phyloP scores from a whole-genome alignment of 768 basidiomycete genomes.

The Suillus paluster region DNA sequence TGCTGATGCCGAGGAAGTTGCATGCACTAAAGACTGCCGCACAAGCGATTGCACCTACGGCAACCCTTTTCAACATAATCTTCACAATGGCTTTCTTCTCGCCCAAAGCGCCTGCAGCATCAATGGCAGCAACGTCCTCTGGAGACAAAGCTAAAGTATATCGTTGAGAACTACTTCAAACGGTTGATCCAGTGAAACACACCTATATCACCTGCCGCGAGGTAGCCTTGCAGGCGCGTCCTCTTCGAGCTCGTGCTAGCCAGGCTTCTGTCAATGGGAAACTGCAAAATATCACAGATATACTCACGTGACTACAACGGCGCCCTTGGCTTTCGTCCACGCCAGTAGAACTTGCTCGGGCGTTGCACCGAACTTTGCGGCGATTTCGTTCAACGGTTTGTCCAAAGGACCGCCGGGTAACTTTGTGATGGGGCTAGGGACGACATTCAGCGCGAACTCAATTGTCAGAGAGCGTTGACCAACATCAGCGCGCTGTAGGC shows the following conservation, averaged over 20 bases:
- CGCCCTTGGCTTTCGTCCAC: slow-evolving; percentile 58
- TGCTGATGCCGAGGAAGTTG: slow-evolving; percentile 1
- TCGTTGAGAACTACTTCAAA: neutral
- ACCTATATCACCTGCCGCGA: slow-evolving; percentile 70
- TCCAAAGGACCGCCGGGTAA: slow-evolving; percentile 68
- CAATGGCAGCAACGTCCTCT: slow-evolving; percentile 55
- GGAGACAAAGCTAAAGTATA: slow-evolving; percentile 36
- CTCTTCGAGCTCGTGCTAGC: slow-evolving; percentile 68
- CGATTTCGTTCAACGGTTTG: slow-evolving; percentile 57
- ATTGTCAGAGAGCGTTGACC: slow-evolving; percentile 46
- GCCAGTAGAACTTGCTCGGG: neutral
- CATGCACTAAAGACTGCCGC: slow-evolving; percentile 3
- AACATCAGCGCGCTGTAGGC: slow-evolving; percentile 55
- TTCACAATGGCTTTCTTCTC: neutral
- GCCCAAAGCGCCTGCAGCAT: slow-evolving; percentile 50
- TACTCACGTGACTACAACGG: slow-evolving; percentile 63
- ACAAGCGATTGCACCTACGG: slow-evolving; percentile 2
- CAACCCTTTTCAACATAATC: slow-evolving; percentile 2
- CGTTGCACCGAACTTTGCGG: slow-evolving; percentile 21
- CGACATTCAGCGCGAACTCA: neutral
- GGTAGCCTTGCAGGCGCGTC: slow-evolving; percentile 66
- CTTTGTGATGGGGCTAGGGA: slow-evolving; percentile 48
- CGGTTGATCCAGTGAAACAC: slow-evolving; percentile 16
- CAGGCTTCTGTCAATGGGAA: neutral
- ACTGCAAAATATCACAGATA: neutral